phyloP scores from a whole-genome alignment of 78 protist species.

The Capsaspora owczarzaki region DNA sequence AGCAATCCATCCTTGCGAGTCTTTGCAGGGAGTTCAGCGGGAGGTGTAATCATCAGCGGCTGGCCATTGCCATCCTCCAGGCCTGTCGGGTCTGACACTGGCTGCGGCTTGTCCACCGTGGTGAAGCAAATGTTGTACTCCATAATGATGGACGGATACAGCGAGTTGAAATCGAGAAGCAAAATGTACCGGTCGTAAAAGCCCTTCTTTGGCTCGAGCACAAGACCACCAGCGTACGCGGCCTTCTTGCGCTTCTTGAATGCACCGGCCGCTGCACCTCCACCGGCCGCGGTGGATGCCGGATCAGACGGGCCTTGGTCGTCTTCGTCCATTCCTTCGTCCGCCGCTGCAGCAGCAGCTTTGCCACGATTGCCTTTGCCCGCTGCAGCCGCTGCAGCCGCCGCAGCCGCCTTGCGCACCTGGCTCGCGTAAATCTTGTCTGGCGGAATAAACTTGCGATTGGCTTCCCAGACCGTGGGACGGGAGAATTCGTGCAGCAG shows the following conservation, averaged over 20 bases:
- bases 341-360: not conserved
- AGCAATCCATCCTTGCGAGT: slow-evolving; percentile 50
- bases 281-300: not conserved
- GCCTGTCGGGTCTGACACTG: not conserved
- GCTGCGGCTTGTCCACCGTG: too few species aligned
- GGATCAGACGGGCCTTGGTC: not conserved
- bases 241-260: slow-evolving; percentile 30
- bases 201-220: slow-evolving; percentile 92
- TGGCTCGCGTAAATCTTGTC: slow-evolving; percentile 44
- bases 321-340: not conserved
- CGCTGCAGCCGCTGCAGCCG: not conserved
- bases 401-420: slow-evolving; percentile 3
- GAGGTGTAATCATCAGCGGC: not conserved
- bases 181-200: slow-evolving; percentile 86
- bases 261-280: too few species aligned
- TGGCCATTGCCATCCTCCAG: not conserved
- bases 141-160: slow-evolving; percentile 97
- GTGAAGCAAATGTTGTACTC: slow-evolving; percentile 98
- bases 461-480: too few species aligned
- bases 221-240: slow-evolving; percentile 81
- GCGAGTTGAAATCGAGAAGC: slow-evolving; percentile 97
- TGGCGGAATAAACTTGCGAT: slow-evolving; percentile 69
- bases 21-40: not conserved
- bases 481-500: slow-evolving; percentile 86
- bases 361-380: not conserved